Evolutionary conservation across 2,329 filamentous ascomycete species (phyloP), one percentile per base, ranked within the genome.

Genomic region (Beauveria rudraprayagi): DNA sequence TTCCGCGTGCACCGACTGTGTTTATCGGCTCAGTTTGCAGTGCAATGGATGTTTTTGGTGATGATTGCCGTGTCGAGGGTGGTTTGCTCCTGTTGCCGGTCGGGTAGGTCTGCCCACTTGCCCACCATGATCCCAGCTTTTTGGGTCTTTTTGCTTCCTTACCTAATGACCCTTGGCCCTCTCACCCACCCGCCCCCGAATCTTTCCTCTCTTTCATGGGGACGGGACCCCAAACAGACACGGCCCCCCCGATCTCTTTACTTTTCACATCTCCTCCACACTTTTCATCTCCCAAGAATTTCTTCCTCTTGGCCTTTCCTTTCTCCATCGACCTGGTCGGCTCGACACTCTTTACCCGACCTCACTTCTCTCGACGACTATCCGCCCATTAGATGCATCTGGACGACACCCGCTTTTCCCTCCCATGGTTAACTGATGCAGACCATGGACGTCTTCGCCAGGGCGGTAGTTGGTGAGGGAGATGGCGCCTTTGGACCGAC

Each of bases 201-300:
- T 51, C 46, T 58, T 30, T 22, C 34, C 56, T 58, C 56, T 37
- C 34, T 47, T 57, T 30, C 56, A 58, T 58, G 56, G 56, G 56
- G 56, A 55, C 48, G 48, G 48, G 48, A 28, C 56, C 56, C 56
- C 56, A 50, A 58, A 30, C 56, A 40, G 30, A 58, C 50, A 58
- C 56, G 56, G 34, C 54, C 54, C 56, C 53, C 55, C 56, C 55
- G 56, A 58, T 58, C 56, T 58, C 56, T 58, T n/a, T 43, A 30
- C 37, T 28, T 14, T 43, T 56, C 30, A 28, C 34, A 43, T 58
- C 56, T 58, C 56, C 56, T 58, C 56, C 56, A 58, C 56, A 37
- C 56, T 50, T 56, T 19, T n/a, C 43, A 43, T 43, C 34, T 24
- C 28, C 34, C 56, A 51, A 48, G 24, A 14, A 37, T 41, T 34